Base-by-base conservation (phyloP, 768 basidiomycete genomes). In the Leccinum olivaceopallidum region DNA sequence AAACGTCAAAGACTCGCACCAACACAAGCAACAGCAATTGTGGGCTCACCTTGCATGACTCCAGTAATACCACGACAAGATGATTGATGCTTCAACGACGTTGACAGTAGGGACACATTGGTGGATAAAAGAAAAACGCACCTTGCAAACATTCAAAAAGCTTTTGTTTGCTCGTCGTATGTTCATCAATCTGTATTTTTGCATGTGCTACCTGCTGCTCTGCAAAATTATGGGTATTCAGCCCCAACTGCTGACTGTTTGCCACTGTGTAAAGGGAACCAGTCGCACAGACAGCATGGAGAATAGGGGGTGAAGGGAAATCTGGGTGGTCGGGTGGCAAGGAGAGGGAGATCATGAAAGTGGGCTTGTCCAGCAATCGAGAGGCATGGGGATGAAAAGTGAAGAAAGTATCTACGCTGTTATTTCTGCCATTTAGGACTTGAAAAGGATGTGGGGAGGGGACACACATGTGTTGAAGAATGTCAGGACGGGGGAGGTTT, bases 221-320 rank as follows among this genome's bases (percentile, higher is more conserved):
- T 44, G 86, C 84, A 69, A 89, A 89, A 2, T 85, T 53, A 26
- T 58, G 37, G 57, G 26, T n/a, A 54, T 32, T 44, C 42, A 18
- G 37, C 32, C 52, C 59, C 16, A 57, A 39, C 16, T 63, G 58
- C 22, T 61, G 65, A 54, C 59, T 60, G 28, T 50, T 83, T 4
- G 84, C 86, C 16, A 86, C 85, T 1, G 89, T 92, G 64, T 92
- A 92, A 22, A 88, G 75, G 59, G 90, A 87, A 16, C 89, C 87
- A 37, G 88, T 79, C 2, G 91, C 92, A 73, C 92, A 93, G 54
- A 95, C 90, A n/a, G 91, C 90, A 69, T 95, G 93, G 0, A 95
- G 80, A 44, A 94, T 74, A 9, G 87, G 81, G 6, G 81, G 70
- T 34, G 82, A 79, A 8, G 94, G 94, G 67, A 93, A 95, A 59